Conservation (phyloP, 805 yeast genomes). For the Metschnikowia santaceciliae region DNA sequence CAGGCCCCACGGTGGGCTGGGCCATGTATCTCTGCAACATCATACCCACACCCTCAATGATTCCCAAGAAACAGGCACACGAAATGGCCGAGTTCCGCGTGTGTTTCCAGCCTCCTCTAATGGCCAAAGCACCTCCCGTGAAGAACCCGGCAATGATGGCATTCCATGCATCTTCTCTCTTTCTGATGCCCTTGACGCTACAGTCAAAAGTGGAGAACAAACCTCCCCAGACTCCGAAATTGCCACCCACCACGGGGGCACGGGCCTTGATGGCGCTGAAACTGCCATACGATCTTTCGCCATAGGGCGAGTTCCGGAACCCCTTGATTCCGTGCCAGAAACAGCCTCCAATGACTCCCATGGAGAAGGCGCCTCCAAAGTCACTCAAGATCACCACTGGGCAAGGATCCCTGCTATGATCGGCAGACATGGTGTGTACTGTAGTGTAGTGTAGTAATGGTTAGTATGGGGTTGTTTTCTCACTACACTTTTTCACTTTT, state of each 20-base stretch:
- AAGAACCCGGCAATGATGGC: conserved; percentile 97
- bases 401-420: conserved; percentile 98
- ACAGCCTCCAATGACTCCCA: conserved; percentile 99
- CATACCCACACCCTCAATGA: conserved; percentile 97
- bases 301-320: conserved; percentile 94
- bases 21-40: conserved; percentile 91
- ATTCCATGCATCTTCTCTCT: conserved; percentile 98
- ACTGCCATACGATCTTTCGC: conserved; percentile 91
- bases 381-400: conserved; percentile 94
- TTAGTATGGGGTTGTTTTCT: background rate
- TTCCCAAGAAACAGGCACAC: conserved; percentile 95
- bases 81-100: conserved; percentile 94
- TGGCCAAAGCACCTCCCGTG: conserved; percentile 96
- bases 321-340: conserved; percentile 99
- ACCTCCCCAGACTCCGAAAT: conserved; percentile 99
- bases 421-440: conserved; percentile 66
- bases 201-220: conserved; percentile 94
- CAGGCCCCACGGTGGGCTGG: conserved; percentile 53
- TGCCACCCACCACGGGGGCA: conserved; percentile 98
- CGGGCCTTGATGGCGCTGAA: conserved; percentile 87
- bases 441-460: background rate
- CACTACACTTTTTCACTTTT: conserved; percentile 3
- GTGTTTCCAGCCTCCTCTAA: conserved; percentile 98
- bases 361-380: conserved; percentile 98
- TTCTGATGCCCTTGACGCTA: conserved; percentile 89